These are phyloP conservation scores for Jackrogersella multiformis DNA, from an alignment of 495 filamentous ascomycete species.

Conservation along the genomic window DNA sequence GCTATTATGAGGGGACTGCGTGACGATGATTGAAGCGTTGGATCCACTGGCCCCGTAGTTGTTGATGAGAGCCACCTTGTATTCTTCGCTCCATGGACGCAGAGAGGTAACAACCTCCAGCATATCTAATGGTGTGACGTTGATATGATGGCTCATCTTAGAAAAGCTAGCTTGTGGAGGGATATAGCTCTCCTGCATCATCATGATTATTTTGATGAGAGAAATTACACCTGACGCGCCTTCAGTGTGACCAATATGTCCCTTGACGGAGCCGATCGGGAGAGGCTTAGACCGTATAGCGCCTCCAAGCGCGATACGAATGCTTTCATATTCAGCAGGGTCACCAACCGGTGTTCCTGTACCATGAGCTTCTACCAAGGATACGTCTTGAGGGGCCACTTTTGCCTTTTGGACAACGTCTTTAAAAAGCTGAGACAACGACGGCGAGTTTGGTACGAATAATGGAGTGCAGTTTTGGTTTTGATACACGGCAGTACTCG, in stretches of 20 bases:
- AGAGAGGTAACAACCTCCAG: conserved; percentile 49
- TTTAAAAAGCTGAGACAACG: background rate
- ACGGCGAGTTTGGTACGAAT: background rate
- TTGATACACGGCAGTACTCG: conserved; percentile 57
- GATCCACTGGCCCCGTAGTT: conserved; percentile 43
- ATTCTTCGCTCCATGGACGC: conserved; percentile 46
- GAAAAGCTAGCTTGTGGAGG: conserved; percentile 55
- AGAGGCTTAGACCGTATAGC: background rate
- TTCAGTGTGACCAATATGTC: conserved; percentile 60
- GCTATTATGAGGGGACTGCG: conserved; percentile 38
- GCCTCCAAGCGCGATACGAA: background rate
- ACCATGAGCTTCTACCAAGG: background rate
- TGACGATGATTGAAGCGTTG: conserved; percentile 34
- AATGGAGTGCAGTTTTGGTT: conserved; percentile 17
- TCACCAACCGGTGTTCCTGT: background rate
- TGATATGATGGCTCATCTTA: conserved; percentile 48
- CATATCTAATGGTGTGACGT: conserved; percentile 37
- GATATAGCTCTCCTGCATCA: conserved; percentile 55
- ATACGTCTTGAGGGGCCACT: background rate
- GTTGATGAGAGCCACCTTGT: conserved; percentile 53
- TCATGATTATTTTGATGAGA: conserved; percentile 56
- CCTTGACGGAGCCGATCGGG: conserved; percentile 51
- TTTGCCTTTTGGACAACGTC: background rate
- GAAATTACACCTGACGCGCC: conserved; percentile 53
- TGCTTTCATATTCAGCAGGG: background rate